Base-by-base conservation (phyloP, 352 stramenopile genomes). In the Pythium rishiriense region DNA sequence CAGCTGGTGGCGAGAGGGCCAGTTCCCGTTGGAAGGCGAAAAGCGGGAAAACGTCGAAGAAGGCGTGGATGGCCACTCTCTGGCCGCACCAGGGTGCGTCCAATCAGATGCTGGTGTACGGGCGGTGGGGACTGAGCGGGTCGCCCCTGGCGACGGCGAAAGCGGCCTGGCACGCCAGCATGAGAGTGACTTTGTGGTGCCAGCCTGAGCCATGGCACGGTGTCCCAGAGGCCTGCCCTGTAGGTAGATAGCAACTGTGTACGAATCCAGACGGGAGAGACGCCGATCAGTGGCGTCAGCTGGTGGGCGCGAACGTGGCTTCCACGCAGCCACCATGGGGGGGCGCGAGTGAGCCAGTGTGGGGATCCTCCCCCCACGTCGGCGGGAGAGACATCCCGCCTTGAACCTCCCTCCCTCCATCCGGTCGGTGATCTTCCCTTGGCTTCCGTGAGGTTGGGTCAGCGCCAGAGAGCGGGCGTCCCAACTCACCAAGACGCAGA, bases 1-100 rank as follows among this genome's bases (percentile, higher is more conserved):
- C 62, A 68, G 53, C 62, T 68, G 62, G 52, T 45, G 54, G 26
- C 41, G n/a, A 56, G 55, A 62, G 53, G 46, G 55, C 52, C 62
- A 68, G 49, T 63, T 59, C 42, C 33, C 42, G 24, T 22, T 43
- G 37, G 31, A 6, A 17, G n/a, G 35, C 35, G 6, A 41, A 41
- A 41, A n/a, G n/a, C n/a, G n/a, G n/a, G n/a, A n/a, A n/a, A n/a
- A n/a, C n/a, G n/a, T n/a, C n/a, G n/a, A n/a, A n/a, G n/a, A n/a
- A n/a, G 58, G 29, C 21, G 25, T 2, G 28, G 22, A 1, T 48
- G 59, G 41, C 50, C 24, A 35, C 51, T 66, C 49, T 66, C 28
- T 66, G 24, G 37, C 37, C 37, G 21, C 33, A 37, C 22, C 21
- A 45, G 29, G 22, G 17, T 21, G 22, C 31, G 51, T 17, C 51